These are phyloP conservation scores for Globisporangium recalcitrans DNA, from an alignment of 352 stramenopile species.

Conservation along the genomic window DNA sequence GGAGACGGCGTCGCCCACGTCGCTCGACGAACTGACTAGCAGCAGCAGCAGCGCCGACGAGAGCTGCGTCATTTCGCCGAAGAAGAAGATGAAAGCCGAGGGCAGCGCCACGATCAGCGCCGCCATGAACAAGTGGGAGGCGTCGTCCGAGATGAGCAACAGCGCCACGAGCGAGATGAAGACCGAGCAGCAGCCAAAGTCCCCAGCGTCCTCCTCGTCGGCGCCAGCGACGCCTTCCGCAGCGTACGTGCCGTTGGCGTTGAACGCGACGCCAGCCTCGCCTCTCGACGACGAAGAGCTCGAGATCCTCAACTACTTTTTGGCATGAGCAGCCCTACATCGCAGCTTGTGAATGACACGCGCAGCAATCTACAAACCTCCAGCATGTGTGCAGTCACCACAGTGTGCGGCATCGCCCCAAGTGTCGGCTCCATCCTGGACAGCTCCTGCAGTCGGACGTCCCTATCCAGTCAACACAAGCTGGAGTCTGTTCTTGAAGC, in stretches of 20 bases:
- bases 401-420: background rate
- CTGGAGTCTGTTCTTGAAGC: background rate
- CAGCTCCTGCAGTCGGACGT: background rate
- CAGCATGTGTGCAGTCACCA: background rate
- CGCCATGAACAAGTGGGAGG: constrained; percentile 29
- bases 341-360: background rate
- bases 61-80: constrained; percentile 35
- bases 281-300: constrained; percentile 32
- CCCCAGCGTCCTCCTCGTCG: background rate
- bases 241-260: constrained; percentile 26
- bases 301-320: constrained; percentile 36
- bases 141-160: background rate
- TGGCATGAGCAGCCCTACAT: constrained; percentile 21
- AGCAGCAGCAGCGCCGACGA: constrained; percentile 13
- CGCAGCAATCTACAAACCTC: background rate
- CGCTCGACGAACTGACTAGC: constrained; percentile 27
- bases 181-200: background rate
- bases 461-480: background rate
- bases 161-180: background rate
- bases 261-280: constrained; percentile 19
- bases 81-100: constrained; percentile 39
- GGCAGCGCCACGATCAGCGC: constrained; percentile 13
- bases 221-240: constrained; percentile 3
- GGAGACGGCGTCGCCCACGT: constrained; percentile 29
- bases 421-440: background rate